phyloP scores from a whole-genome alignment of 352 stramenopile genomes.

The Discostella stelligera region DNA sequence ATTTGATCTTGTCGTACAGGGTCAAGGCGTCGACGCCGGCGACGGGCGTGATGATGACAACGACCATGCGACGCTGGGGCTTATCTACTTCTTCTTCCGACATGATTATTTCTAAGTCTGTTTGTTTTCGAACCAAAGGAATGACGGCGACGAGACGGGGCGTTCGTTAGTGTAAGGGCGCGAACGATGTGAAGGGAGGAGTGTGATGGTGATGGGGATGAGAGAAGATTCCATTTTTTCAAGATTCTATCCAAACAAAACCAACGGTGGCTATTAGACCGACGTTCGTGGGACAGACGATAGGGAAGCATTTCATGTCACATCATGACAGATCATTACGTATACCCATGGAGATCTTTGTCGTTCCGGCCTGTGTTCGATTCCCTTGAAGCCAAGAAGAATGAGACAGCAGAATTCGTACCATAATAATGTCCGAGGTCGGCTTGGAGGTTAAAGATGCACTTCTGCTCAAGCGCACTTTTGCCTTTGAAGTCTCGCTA shows the following conservation, averaged over 20 bases:
- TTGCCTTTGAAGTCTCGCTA: too few species aligned
- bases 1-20: conserved; percentile 30
- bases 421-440: background rate
- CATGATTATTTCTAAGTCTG: conserved; percentile 7
- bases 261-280: too few species aligned
- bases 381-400: background rate
- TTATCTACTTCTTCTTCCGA: conserved; percentile 23
- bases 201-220: too few species aligned
- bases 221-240: too few species aligned
- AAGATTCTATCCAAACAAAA: too few species aligned
- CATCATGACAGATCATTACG: too few species aligned
- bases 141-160: background rate
- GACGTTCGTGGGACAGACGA: background rate
- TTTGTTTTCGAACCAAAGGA: background rate
- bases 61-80: conserved; percentile 27
- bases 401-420: background rate
- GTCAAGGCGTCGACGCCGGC: conserved; percentile 16
- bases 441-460: background rate
- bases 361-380: background rate
- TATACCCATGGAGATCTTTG: background rate
- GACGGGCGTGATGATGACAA: conserved; percentile 17
- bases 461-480: background rate
- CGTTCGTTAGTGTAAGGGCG: too few species aligned
- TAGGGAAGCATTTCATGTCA: background rate
- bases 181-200: too few species aligned